Base-by-base conservation (phyloP, 768 basidiomycete genomes). In the Favolaschia claudopus region DNA sequence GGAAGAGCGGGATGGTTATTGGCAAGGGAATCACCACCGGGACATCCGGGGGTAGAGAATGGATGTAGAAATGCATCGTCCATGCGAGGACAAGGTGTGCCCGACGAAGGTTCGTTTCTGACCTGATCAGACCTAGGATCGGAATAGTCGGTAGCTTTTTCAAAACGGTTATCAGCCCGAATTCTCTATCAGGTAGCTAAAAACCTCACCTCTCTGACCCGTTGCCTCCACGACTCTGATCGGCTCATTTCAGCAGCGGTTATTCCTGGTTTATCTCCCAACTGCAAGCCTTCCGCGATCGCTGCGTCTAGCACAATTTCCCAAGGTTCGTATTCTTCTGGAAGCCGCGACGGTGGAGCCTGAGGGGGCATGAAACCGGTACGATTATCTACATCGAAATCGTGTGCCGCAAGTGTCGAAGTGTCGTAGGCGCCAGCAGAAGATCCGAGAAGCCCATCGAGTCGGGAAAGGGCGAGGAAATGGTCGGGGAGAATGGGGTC, bases 321-420 rank as follows among this genome's bases (percentile, higher is more conserved):
- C 95, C 93, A 98, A 40, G 76, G 68, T 39, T 86, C 87, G 85
- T 86, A 96, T 52, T 75, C 70, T 1, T 36, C 55, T 0, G 89
- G 87, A 2, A 96, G 80, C 20, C 89, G 83, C 7, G 75, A 65
- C 0, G 89, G 71, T 2, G 95, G 95, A 0, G 87, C 84, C 14
- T 85, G 79, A 0, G 91, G 89, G 3, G 96, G 92, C 86, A 98
- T 89, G 73, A 99, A 98, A 0, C 96, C 96, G 0, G 94, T 93
- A 15, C 87, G 80, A 10, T 89, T 88, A 71, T 96, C 94, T 58
- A 99, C 92, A 71, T 98, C 95, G 78, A 94, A 99, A 78, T 92
- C 91, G 64, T 91, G 89, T 3, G 89, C 88, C 10, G 91, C 89
- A 57, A 91, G 84, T 13, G 91, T 89, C 20, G 84, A 81, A 14